phyloP scores from a whole-genome alignment of 306 rosid species.

The Inga laurina region DNA sequence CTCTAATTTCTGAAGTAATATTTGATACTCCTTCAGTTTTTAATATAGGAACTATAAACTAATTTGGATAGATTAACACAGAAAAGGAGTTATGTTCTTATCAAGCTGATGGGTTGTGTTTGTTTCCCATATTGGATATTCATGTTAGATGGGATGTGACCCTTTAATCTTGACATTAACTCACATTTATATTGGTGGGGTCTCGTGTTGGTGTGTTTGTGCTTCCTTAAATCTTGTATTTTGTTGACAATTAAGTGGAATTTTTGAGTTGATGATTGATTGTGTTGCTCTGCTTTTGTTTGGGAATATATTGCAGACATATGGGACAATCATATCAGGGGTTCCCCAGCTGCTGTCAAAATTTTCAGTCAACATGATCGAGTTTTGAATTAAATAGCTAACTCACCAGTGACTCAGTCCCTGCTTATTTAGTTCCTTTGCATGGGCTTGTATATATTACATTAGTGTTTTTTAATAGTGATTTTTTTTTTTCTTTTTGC shows the following conservation, averaged over 20 bases:
- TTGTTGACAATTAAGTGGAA: background rate
- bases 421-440: background rate
- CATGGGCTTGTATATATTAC: background rate
- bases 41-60: too few species aligned
- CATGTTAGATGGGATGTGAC: background rate
- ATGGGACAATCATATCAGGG: constrained; percentile 76
- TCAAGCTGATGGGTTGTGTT: background rate
- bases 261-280: background rate
- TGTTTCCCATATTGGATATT: background rate
- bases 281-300: background rate
- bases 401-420: background rate
- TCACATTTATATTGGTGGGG: background rate
- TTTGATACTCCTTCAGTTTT: background rate
- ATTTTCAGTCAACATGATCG: constrained; percentile 66
- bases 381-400: constrained; percentile 23
- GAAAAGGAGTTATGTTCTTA: background rate
- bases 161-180: background rate
- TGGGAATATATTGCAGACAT: constrained; percentile 59
- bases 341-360: constrained; percentile 78
- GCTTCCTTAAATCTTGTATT: background rate
- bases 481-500: background rate
- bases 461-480: background rate
- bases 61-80: too few species aligned
- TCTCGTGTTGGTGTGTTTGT: background rate
- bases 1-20: background rate